Percentiles rank a stretch among this genome's conserved stretches.
Evolutionary conservation across 345 rosid species (phyloP).

Genomic region (Ceriops zippeliana): DNA sequence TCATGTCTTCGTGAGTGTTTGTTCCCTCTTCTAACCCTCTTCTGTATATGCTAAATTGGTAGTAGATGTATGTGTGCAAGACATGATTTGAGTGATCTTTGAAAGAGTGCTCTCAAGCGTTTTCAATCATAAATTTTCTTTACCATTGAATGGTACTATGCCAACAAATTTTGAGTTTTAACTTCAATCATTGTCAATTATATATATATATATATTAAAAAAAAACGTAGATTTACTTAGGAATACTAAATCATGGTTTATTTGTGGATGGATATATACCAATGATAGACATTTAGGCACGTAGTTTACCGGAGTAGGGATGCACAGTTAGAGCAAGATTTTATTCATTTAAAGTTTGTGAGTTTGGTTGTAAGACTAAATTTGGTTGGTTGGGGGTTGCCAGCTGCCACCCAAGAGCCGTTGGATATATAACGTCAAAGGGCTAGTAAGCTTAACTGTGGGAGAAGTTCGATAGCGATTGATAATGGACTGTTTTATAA

Average conservation of each 20-base stretch:
- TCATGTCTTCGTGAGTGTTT: constrained; percentile 29
- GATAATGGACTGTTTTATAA: background rate
- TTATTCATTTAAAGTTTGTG: background rate
- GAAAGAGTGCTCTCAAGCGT: constrained; percentile 7
- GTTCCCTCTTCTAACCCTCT: constrained; percentile 19
- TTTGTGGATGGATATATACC: background rate
- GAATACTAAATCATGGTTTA: background rate
- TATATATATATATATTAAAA: too few species aligned
- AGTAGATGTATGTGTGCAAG: constrained; percentile 21
- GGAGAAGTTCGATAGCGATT: constrained; percentile 9
- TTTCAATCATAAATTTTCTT: constrained; percentile 6
- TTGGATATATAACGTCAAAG: constrained; percentile 1
- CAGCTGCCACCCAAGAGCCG: background rate
- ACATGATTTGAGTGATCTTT: constrained; percentile 15
- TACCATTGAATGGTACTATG: too few species aligned
- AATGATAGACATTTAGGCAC: background rate
- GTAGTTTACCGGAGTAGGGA: too few species aligned
- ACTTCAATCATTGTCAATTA: too few species aligned
- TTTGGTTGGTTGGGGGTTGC: background rate
- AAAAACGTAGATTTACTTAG: too few species aligned
- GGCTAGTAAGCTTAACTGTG: too few species aligned
- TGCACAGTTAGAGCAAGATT: constrained; percentile 14
- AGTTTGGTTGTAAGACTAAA: background rate
- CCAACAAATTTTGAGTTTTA: too few species aligned
- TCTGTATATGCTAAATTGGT: constrained; percentile 24